Percentiles rank a stretch among this genome's conserved stretches.
These are phyloP conservation scores for Verticillium isaacii DNA, from an alignment of 2,329 filamentous ascomycete species.

Conservation along the genomic window DNA sequence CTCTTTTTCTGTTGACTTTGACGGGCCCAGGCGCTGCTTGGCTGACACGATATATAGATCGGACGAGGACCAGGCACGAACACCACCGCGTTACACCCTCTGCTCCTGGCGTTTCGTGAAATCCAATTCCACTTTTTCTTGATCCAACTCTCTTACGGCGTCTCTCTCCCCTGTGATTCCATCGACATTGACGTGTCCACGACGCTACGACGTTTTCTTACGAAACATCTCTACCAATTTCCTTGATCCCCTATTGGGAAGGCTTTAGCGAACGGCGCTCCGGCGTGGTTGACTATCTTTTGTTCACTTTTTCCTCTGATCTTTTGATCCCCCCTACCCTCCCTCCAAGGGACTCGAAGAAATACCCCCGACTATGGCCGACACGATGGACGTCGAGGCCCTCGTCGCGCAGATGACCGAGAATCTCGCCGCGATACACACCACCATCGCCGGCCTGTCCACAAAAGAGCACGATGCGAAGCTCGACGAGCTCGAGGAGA, in stretches of 20 bases:
- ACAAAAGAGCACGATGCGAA: slow-evolving; percentile 25
- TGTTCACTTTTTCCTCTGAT: not conserved
- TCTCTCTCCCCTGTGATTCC: not conserved
- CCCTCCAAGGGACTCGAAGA: not conserved
- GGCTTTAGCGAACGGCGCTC: not conserved
- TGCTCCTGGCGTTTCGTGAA: not conserved
- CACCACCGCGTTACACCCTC: not conserved
- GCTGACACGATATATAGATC: slow-evolving; percentile 4
- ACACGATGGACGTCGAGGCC: slow-evolving; percentile 27
- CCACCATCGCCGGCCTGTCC: slow-evolving; percentile 28
- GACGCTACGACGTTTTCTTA: not conserved
- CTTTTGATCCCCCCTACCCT: not conserved
- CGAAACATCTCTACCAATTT: not conserved
- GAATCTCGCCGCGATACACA: slow-evolving; percentile 32
- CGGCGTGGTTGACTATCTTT: not conserved
- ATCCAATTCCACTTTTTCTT: not conserved
- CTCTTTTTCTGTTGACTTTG: not conserved
- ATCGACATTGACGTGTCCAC: not conserved
- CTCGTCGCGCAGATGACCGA: slow-evolving; percentile 38
- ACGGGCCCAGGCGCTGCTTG: not conserved
- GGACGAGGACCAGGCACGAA: not conserved
- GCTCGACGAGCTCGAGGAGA: slow-evolving; percentile 33
- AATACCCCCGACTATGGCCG: slow-evolving; percentile 1
- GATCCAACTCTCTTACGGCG: not conserved
- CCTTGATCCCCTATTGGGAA: not conserved